phyloP scores from a whole-genome alignment of 805 yeast species.

The Sugiyamaella smithiae region DNA sequence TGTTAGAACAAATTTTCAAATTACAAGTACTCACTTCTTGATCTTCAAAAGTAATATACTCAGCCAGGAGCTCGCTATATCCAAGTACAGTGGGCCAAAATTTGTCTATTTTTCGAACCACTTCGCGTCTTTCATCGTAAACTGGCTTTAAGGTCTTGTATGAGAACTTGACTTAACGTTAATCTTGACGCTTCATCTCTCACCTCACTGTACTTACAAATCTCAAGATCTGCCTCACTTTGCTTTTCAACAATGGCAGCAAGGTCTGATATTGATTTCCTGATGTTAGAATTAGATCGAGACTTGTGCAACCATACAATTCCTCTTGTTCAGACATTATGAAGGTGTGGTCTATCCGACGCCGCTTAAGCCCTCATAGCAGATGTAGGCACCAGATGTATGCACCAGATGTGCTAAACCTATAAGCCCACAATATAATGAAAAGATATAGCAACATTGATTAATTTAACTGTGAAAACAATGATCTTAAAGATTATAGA shows the following conservation, averaged over 20 bases:
- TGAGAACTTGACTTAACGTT: slow-evolving; percentile 18
- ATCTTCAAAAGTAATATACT: slow-evolving; percentile 72
- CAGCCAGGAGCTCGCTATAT: slow-evolving; percentile 74
- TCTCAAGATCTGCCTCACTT: slow-evolving; percentile 26
- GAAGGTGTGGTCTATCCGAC: background rate
- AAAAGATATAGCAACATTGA: no score
- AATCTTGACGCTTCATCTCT: background rate
- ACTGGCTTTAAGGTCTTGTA: slow-evolving; percentile 49
- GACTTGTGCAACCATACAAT: no score
- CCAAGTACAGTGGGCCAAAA: slow-evolving; percentile 89
- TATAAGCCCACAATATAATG: no score
- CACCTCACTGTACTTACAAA: slow-evolving; percentile 20
- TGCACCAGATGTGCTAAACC: no score
- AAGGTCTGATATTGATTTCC: slow-evolving; percentile 18
- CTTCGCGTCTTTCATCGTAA: slow-evolving; percentile 53
- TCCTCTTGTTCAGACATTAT: slow-evolving; percentile 2
- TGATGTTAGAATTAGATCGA: slow-evolving; percentile 59
- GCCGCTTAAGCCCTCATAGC: no score
- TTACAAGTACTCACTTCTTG: slow-evolving; percentile 2
- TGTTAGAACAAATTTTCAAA: slow-evolving; percentile 24
- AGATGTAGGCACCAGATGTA: no score
- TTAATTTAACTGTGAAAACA: no score
- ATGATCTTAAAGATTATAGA: no score
- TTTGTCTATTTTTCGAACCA: slow-evolving; percentile 56
- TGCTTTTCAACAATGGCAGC: slow-evolving; percentile 27